A percentile compares a stretch with the other conserved stretches of the same genome.
phyloP scores from a whole-genome alignment of 2,329 filamentous ascomycete genomes.

The Colletotrichum lindemuthianum region DNA sequence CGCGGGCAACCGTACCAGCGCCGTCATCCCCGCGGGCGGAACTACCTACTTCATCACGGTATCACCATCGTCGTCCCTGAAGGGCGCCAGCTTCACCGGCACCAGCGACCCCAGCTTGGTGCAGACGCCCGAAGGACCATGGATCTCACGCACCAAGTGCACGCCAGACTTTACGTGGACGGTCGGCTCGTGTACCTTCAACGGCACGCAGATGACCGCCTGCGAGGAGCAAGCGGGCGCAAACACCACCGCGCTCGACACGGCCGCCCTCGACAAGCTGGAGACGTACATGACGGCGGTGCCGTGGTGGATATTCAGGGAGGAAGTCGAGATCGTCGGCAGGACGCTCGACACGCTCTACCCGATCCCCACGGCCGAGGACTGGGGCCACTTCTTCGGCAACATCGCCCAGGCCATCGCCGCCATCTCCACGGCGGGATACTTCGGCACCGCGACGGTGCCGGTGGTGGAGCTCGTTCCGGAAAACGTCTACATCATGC shows the following conservation, averaged over 20 bases:
- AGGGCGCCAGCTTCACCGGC: too few species aligned
- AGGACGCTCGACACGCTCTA: constrained; percentile 16
- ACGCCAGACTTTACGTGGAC: constrained; percentile 15
- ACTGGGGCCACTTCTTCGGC: constrained; percentile 23
- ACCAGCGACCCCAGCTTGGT: constrained; percentile 6
- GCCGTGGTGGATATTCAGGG: constrained; percentile 6
- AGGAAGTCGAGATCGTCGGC: constrained; percentile 7
- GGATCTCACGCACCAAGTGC: constrained; percentile 18
- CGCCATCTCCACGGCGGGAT: constrained; percentile 14
- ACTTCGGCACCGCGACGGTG: constrained; percentile 18
- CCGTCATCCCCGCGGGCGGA: constrained; percentile 3
- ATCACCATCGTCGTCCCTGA: background rate
- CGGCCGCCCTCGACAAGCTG: background rate
- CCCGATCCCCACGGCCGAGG: background rate
- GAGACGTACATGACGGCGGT: constrained; percentile 17
- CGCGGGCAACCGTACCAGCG: constrained; percentile 2
- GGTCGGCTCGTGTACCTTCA: constrained; percentile 7
- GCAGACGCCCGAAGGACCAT: constrained; percentile 10
- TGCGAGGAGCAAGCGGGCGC: background rate
- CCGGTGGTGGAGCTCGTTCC: background rate
- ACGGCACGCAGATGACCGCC: constrained; percentile 19
- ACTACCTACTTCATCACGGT: constrained; percentile 21
- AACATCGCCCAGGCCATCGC: constrained; percentile 15
- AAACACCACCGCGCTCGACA: constrained; percentile 7
- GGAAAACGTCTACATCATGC: constrained; percentile 16